These are phyloP conservation scores for Clarireedia homoeocarpa DNA, from an alignment of 2,329 filamentous ascomycete genomes.

Conservation along the genomic window DNA sequence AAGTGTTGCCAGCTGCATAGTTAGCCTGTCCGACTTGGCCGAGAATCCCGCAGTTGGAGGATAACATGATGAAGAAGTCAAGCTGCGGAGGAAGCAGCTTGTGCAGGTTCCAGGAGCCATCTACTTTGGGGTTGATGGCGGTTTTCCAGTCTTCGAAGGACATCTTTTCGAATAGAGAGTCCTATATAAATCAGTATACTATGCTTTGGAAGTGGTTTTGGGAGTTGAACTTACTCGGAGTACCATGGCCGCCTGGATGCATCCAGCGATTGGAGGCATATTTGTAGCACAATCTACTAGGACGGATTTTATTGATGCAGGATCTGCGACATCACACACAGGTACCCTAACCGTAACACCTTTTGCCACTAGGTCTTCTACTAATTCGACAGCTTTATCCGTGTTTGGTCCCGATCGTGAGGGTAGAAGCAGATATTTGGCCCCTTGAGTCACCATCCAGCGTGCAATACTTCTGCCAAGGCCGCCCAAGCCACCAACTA, in stretches of 20 bases:
- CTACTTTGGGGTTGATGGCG: neutral
- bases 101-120: neutral
- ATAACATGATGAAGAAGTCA: conserved; percentile 32
- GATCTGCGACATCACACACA: conserved; percentile 20
- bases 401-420: conserved; percentile 12
- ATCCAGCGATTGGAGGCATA: conserved; percentile 33
- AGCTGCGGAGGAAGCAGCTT: neutral
- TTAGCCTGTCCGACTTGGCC: conserved; percentile 12
- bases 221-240: conserved; percentile 1
- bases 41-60: conserved; percentile 26
- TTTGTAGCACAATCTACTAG: neutral
- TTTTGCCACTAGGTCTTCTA: conserved; percentile 1
- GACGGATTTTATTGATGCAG: conserved; percentile 13
- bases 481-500: conserved; percentile 27
- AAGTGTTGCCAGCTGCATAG: conserved; percentile 27
- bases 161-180: neutral
- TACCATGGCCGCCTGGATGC: conserved; percentile 42
- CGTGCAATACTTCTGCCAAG: conserved; percentile 21
- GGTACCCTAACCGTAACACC: neutral
- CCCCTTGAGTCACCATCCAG: conserved; percentile 21
- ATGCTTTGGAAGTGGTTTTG: neutral
- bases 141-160: neutral
- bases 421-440: conserved; percentile 22
- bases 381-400: conserved; percentile 4
- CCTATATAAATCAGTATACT: neutral